phyloP scores from a whole-genome alignment of 2,329 filamentous ascomycete species.

The Pyrenochaeta sp. region DNA sequence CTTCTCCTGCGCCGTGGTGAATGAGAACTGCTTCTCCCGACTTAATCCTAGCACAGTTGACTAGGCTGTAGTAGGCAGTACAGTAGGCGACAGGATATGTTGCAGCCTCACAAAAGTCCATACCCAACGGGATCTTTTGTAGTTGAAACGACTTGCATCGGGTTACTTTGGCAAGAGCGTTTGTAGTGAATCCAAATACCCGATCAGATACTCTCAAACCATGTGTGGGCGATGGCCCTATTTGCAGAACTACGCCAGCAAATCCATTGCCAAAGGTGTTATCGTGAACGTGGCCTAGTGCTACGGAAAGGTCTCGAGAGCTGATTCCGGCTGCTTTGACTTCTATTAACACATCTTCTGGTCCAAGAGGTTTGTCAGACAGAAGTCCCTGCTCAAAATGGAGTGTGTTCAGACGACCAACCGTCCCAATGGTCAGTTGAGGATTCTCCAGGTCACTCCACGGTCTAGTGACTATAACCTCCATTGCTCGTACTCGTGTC shows the following conservation, averaged over 20 bases:
- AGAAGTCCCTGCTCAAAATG: constrained; percentile 15
- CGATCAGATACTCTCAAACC: constrained; percentile 11
- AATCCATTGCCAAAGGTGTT: constrained; percentile 20
- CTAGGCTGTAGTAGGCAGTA: constrained; percentile 25
- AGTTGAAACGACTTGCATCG: constrained; percentile 16
- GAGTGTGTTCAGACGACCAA: constrained; percentile 22
- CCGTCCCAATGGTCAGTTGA: constrained; percentile 16
- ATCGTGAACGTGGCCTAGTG: constrained; percentile 36
- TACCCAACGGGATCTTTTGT: constrained; percentile 8
- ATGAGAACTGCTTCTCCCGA: constrained; percentile 38
- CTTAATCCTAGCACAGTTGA: constrained; percentile 26
- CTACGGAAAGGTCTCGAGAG: constrained; percentile 24
- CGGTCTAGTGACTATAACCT: constrained; percentile 18
- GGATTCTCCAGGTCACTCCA: constrained; percentile 18
- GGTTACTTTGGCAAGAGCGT: constrained; percentile 9
- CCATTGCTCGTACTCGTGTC: not conserved
- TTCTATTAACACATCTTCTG: constrained; percentile 24
- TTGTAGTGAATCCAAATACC: constrained; percentile 16
- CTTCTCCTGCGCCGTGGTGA: constrained; percentile 21
- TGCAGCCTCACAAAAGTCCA: constrained; percentile 24
- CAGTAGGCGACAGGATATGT: constrained; percentile 10
- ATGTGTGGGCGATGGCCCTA: not conserved
- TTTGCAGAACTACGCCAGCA: constrained; percentile 23
- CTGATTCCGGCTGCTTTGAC: constrained; percentile 26
- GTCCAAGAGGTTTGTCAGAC: not conserved